phyloP scores from a whole-genome alignment of 2,329 filamentous ascomycete genomes.

The Blastomyces emzantsi region DNA sequence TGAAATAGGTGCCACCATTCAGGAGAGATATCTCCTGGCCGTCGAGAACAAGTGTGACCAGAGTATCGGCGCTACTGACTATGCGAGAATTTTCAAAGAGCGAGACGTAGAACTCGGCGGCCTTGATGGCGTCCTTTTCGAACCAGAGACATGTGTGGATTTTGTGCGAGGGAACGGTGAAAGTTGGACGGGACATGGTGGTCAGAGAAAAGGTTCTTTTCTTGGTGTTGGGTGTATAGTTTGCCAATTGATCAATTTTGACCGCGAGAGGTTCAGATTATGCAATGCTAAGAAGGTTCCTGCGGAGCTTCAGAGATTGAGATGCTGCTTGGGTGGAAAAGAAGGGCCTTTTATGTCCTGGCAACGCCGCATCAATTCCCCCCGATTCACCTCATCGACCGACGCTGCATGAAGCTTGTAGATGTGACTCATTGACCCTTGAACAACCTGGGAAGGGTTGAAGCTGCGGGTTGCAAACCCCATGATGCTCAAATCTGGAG shows the following conservation, averaged over 20 bases:
- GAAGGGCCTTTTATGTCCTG: background rate
- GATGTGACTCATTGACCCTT: slow-evolving; percentile 1
- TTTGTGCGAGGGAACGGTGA: slow-evolving; percentile 12
- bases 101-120: slow-evolving; percentile 20
- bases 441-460: background rate
- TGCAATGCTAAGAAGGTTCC: background rate
- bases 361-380: background rate
- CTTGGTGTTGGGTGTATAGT: background rate
- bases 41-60: slow-evolving; percentile 34
- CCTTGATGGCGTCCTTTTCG: slow-evolving; percentile 20
- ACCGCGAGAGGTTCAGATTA: background rate
- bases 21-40: slow-evolving; percentile 36
- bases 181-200: background rate
- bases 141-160: slow-evolving; percentile 21
- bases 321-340: background rate
- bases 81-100: slow-evolving; percentile 22
- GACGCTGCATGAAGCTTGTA: background rate
- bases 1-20: slow-evolving; percentile 38
- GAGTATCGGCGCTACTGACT: slow-evolving; percentile 25
- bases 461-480: no score
- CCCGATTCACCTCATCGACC: background rate
- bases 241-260: background rate
- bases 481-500: background rate
- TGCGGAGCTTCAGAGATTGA: background rate
- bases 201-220: background rate